phyloP scores from a whole-genome alignment of 1,139 yeast genomes.

The Debaryomycetaceae sp. region DNA sequence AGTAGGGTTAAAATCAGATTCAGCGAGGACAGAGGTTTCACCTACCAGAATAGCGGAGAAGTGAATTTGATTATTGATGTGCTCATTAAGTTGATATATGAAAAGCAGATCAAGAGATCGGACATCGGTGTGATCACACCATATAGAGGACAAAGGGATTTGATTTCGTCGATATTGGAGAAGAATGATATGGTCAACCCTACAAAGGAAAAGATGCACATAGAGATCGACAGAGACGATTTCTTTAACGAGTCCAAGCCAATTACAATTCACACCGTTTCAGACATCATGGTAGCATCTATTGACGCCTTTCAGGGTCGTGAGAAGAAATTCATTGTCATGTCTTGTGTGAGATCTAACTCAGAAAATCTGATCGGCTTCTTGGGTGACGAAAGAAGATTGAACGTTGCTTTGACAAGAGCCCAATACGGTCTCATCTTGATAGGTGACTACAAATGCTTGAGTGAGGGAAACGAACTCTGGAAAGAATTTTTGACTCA shows the following conservation, averaged over 20 bases:
- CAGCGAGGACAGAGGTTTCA: slow-evolving; percentile 50
- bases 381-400: slow-evolving; percentile 54
- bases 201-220: slow-evolving; percentile 38
- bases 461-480: slow-evolving; percentile 42
- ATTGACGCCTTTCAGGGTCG: slow-evolving; percentile 69
- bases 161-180: slow-evolving; percentile 48
- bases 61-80: slow-evolving; percentile 43
- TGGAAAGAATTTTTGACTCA: slow-evolving; percentile 54
- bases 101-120: slow-evolving; percentile 46
- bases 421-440: slow-evolving; percentile 55
- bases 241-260: slow-evolving; percentile 47
- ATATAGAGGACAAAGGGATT: slow-evolving; percentile 68
- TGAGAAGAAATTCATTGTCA: slow-evolving; percentile 55
- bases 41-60: slow-evolving; percentile 54
- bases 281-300: slow-evolving; percentile 66
- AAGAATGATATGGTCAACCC: slow-evolving; percentile 58
- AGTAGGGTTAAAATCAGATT: slow-evolving; percentile 41
- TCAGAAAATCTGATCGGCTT: slow-evolving; percentile 51
- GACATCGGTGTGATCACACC: slow-evolving; percentile 70
- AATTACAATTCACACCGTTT: slow-evolving; percentile 56
- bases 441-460: slow-evolving; percentile 54
- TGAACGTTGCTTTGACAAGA: slow-evolving; percentile 67
- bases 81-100: slow-evolving; percentile 48
- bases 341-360: slow-evolving; percentile 62
- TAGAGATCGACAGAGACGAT: slow-evolving; percentile 57